Percentiles rank a stretch among this genome's conserved stretches.
Conservation (phyloP, 345 rosid genomes). For the Populus nigra region DNA sequence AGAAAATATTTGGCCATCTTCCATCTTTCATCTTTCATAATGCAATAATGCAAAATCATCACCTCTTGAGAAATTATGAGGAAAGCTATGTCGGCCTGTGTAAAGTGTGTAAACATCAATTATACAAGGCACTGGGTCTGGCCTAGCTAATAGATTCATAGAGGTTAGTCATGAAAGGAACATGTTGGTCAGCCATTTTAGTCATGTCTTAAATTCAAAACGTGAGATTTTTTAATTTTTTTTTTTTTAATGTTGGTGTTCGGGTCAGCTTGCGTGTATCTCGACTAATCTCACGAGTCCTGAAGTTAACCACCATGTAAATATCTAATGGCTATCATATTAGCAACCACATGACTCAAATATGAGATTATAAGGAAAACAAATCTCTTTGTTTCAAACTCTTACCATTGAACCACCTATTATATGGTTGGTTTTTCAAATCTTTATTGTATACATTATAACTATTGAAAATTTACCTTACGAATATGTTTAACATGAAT, state of each 20-base stretch:
- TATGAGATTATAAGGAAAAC: rapidly evolving
- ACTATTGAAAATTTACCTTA: too few relatives aligned
- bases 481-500: too few relatives aligned
- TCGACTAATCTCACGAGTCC: too few relatives aligned
- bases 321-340: too few relatives aligned
- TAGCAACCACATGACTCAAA: too few relatives aligned
- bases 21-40: neutral
- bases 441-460: too few relatives aligned
- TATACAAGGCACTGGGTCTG: neutral
- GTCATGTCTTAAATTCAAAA: neutral
- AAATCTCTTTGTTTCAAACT: rapidly evolving
- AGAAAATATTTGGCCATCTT: neutral
- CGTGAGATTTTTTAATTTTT: neutral
- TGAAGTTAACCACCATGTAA: too few relatives aligned
- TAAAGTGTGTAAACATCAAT: neutral
- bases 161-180: neutral
- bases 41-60: neutral
- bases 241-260: too few relatives aligned
- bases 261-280: too few relatives aligned
- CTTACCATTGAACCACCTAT: too few relatives aligned
- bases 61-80: neutral
- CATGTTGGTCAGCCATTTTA: neutral
- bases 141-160: too few relatives aligned
- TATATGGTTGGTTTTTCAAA: too few relatives aligned
- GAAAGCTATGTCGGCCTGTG: neutral